Conservation (phyloP, 1,139 yeast genomes). For the Geotrichum macrosporum region DNA sequence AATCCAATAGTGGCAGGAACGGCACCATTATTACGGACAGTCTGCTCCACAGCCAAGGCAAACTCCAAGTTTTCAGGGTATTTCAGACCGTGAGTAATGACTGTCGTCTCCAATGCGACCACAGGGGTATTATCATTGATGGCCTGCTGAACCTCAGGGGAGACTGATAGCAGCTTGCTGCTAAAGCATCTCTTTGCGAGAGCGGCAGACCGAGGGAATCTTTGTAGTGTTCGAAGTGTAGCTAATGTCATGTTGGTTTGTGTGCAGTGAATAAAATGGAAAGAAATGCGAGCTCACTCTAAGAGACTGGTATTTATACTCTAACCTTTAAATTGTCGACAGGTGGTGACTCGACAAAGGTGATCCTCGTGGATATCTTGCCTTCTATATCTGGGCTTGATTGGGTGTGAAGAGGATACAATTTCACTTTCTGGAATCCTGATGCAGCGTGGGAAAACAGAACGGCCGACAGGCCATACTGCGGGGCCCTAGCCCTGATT, state of each 20-base stretch:
- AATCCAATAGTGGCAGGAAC: conserved; percentile 87
- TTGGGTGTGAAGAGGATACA: no score
- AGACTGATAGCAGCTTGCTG: conserved; percentile 34
- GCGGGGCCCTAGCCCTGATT: no score
- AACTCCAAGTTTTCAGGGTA: conserved; percentile 68
- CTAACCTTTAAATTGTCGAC: no score
- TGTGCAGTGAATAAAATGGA: neutral
- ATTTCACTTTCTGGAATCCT: no score
- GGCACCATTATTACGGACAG: conserved; percentile 60
- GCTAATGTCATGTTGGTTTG: neutral
- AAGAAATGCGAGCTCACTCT: no score
- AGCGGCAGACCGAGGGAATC: neutral
- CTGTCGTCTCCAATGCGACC: conserved; percentile 80
- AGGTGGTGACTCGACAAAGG: no score
- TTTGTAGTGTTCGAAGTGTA: neutral
- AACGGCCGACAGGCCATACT: no score
- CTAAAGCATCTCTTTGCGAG: conserved; percentile 9
- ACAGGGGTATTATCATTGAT: conserved; percentile 54
- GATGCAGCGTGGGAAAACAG: no score
- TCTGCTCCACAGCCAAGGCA: conserved; percentile 64
- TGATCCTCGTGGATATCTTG: no score
- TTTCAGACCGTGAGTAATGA: conserved; percentile 86
- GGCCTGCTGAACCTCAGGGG: conserved; percentile 63
- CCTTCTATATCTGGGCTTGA: no score
- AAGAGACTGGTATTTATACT: no score